phyloP scores from a whole-genome alignment of 2,329 filamentous ascomycete genomes.

The Xylaria sp. region DNA sequence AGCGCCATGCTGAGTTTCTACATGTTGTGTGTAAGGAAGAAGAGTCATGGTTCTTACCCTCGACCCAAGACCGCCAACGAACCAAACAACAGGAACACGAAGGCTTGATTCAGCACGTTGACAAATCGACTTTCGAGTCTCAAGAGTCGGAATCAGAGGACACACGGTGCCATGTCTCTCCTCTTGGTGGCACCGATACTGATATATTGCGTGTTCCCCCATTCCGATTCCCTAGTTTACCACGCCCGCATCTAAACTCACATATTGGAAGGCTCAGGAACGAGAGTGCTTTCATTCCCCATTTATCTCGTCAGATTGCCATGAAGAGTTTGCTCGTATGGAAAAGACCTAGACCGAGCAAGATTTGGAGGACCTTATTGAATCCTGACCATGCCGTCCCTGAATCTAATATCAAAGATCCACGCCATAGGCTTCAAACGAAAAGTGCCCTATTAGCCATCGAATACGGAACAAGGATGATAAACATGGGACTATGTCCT shows the following conservation, averaged over 20 bases:
- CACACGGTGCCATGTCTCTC: background rate
- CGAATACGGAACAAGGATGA: background rate
- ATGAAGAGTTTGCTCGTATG: background rate
- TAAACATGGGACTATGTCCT: background rate
- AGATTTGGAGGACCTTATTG: background rate
- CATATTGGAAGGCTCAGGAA: background rate
- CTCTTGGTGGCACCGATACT: background rate
- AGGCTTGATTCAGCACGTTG: background rate
- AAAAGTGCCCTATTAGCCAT: background rate
- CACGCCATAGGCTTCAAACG: background rate
- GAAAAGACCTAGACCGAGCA: background rate
- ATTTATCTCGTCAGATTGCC: too few species aligned
- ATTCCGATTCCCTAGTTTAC: background rate
- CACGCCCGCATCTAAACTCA: background rate
- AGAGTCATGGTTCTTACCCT: too few species aligned
- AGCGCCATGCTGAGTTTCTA: background rate
- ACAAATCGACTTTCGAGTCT: background rate
- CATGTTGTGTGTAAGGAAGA: conserved; percentile 15
- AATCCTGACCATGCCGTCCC: background rate
- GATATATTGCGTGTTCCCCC: background rate
- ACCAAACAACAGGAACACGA: background rate
- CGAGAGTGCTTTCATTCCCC: too few species aligned
- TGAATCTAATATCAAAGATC: background rate
- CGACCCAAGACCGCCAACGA: background rate
- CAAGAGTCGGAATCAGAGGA: background rate